These are phyloP conservation scores for Leccinum griseonigrum DNA, from an alignment of 1,284 basidiomycete species.

Conservation along the genomic window DNA sequence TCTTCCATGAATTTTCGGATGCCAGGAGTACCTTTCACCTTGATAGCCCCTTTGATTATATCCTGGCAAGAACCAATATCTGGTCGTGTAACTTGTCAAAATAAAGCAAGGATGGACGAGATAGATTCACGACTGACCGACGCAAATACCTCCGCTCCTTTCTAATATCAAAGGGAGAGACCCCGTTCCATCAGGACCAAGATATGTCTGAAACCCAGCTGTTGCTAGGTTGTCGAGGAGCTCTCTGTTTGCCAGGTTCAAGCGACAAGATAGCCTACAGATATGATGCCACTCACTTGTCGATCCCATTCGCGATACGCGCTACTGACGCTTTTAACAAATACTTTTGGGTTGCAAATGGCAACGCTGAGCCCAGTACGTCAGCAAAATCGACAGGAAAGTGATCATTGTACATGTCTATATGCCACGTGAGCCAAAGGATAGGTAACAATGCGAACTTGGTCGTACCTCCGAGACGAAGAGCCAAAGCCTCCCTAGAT, in stretches of 20 bases:
- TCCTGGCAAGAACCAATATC: not conserved
- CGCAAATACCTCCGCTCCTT: not conserved
- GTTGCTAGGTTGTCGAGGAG: not conserved
- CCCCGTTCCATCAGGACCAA: not conserved
- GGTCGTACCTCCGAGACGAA: conserved; percentile 17
- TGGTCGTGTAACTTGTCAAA: not conserved
- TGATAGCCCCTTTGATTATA: conserved; percentile 3
- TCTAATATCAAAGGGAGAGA: not conserved
- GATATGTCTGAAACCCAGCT: not conserved
- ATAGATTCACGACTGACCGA: not conserved
- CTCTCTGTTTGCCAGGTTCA: not conserved
- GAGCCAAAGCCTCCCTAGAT: conserved; percentile 12
- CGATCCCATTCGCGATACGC: conserved; percentile 16
- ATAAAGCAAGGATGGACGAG: not conserved
- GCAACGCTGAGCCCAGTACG: conserved; percentile 19
- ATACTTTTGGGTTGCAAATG: conserved; percentile 17
- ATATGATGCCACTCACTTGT: conserved; percentile 15
- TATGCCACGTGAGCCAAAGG: not conserved
- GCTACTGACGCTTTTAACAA: conserved; percentile 7
- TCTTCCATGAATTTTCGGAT: conserved; percentile 33
- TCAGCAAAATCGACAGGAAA: conserved; percentile 30
- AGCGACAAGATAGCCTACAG: not conserved
- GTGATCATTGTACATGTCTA: conserved; percentile 27
- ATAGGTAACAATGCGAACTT: not conserved
- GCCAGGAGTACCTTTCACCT: not conserved